Conservation (phyloP, 108 stramenopile species). For the Nitzschia sp. region DNA sequence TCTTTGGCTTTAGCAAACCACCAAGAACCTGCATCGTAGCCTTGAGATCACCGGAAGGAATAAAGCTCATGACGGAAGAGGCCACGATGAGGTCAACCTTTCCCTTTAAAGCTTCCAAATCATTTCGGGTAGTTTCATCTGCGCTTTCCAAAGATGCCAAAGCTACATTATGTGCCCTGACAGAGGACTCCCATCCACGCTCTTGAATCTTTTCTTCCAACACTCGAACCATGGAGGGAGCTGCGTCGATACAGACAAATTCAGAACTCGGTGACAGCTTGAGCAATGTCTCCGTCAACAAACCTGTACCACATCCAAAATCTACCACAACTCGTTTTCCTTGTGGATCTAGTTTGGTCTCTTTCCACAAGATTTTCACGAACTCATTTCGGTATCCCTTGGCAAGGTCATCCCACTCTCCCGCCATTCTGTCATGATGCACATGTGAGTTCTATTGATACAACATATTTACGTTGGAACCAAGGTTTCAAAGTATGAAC, state of each 20-base stretch:
- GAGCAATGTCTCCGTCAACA: constrained; percentile 35
- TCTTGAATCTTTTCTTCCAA: constrained; percentile 41
- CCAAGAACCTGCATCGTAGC: constrained; percentile 38
- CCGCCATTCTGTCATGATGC: constrained; percentile 30
- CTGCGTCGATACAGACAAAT: constrained; percentile 42
- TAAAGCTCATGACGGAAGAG: constrained; percentile 46
- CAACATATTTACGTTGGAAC: neutral
- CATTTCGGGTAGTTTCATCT: constrained; percentile 3
- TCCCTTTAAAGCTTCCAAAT: constrained; percentile 14
- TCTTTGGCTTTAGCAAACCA: constrained; percentile 27
- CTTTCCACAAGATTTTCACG: constrained; percentile 23
- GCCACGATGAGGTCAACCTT: constrained; percentile 44
- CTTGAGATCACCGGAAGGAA: constrained; percentile 33
- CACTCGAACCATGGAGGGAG: constrained; percentile 36
- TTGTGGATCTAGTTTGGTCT: constrained; percentile 2
- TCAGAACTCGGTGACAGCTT: neutral
- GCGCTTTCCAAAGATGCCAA: constrained; percentile 14
- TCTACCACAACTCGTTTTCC: constrained; percentile 34
- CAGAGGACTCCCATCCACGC: constrained; percentile 34
- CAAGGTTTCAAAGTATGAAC: neutral
- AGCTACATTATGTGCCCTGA: constrained; percentile 25
- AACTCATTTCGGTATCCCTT: constrained; percentile 29
- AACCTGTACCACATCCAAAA: constrained; percentile 55
- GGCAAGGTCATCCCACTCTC: constrained; percentile 53
- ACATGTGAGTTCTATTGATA: neutral